Evolutionary conservation across 2,329 filamentous ascomycete species (phyloP), one percentile per base, ranked within the genome.

Genomic region (Dothistroma septosporum): DNA sequence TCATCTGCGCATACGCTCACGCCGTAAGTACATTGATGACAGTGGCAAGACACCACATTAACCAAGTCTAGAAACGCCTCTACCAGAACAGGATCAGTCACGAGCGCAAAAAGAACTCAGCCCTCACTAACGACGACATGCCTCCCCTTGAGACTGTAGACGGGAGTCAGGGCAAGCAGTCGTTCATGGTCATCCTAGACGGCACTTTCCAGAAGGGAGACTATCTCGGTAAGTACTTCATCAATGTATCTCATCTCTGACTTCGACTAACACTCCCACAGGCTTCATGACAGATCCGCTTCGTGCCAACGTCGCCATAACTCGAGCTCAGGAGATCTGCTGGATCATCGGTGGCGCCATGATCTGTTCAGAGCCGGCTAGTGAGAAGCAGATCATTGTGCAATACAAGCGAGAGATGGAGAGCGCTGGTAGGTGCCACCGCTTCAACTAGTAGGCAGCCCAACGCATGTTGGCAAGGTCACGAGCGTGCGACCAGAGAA

Each of bases 271-370:
- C 14, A 16, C 16, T 11, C 12, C 9, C 11, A 21, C 24, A 46
- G 58, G 44, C n/a, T 69, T 68, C 63, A 49, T 70, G 59, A 56
- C 55, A 1, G 62, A 63, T 12, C 8, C 32, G 1, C 53, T 55
- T n/a, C 65, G 66, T 11, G 54, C 35, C 46, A 69, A 69, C 28
- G 65, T 68, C 1, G 66, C 66, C 16, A 56, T 68, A 47, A 68
- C 66, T 1, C 55, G 66, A 28, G 66, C 65, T 9, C 64, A 54
- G 37, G 64, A 64, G 1, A 60, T 70, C 0, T 61, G 63, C 47
- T 68, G 65, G 64, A 60, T 66, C 16, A 59, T 68, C 6, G 63
- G 61, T 16, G 61, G 58, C 22, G 5, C 24, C 5, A 22, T 53
- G 49, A 16, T 2, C 1, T 53, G 49, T 16, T n/a, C n/a, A n/a